Conservation (phyloP, 805 yeast species). For the Yarrowia sp. region DNA sequence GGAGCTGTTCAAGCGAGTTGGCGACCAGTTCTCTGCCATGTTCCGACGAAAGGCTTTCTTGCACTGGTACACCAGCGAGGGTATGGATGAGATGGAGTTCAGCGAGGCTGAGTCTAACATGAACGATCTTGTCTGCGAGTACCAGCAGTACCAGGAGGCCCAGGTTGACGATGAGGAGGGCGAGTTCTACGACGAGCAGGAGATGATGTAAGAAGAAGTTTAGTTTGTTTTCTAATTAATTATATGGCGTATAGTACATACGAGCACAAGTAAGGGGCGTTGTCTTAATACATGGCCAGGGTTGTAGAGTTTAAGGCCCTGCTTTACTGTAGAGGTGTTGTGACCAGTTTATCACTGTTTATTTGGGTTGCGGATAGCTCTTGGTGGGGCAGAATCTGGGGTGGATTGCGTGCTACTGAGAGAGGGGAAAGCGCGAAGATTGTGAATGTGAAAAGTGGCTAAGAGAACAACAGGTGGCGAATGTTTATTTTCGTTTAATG, state of each 20-base stretch:
- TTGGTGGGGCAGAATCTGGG: neutral
- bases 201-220: constrained; percentile 17
- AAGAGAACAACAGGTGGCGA: neutral
- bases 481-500: neutral
- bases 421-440: neutral
- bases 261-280: too few species aligned
- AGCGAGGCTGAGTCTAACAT: constrained; percentile 90
- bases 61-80: constrained; percentile 94
- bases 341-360: too few species aligned
- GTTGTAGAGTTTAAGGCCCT: neutral
- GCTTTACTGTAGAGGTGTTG: neutral
- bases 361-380: too few species aligned
- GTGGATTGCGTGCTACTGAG: neutral
- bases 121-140: constrained; percentile 83
- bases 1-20: constrained; percentile 84
- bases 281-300: neutral
- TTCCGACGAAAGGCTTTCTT: constrained; percentile 90
- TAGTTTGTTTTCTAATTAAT: constrained; percentile 23
- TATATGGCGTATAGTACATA: constrained; percentile 11
- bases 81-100: constrained; percentile 94
- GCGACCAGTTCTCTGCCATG: constrained; percentile 88
- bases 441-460: neutral
- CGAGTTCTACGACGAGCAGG: constrained; percentile 24
- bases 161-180: constrained; percentile 64
- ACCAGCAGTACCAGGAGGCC: constrained; percentile 89